A percentile compares a stretch with the other conserved stretches of the same genome.
Evolutionary conservation across 176 grass and related monocot species (phyloP).

Genomic region (Puya raimondii): DNA sequence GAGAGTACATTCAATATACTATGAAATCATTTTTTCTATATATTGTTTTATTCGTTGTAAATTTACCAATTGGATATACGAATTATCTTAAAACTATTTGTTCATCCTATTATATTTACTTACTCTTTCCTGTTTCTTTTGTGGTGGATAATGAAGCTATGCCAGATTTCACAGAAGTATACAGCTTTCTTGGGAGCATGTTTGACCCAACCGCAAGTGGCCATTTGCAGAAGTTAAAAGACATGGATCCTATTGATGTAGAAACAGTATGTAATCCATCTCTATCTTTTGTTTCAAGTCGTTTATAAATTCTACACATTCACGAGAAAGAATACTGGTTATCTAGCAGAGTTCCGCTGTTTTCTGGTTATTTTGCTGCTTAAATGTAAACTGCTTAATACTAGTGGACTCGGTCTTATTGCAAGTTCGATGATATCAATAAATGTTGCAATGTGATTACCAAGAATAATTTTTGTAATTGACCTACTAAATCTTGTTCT

Average conservation of each 20-base stretch:
- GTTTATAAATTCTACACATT: no score
- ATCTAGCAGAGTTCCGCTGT: no score
- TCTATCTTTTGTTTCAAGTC: not conserved
- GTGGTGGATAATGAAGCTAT: constrained; percentile 31
- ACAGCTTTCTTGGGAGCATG: constrained; percentile 82
- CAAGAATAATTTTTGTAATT: no score
- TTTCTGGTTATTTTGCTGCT: no score
- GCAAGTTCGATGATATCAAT: no score
- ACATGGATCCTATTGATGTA: constrained; percentile 86
- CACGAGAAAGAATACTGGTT: no score
- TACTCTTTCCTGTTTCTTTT: constrained; percentile 17
- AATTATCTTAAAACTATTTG: constrained; percentile 3
- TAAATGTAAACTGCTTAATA: no score
- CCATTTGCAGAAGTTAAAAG: constrained; percentile 60
- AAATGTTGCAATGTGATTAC: no score
- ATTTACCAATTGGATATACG: not conserved
- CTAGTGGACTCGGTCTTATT: no score
- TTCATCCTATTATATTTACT: constrained; percentile 23
- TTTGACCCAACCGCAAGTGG: constrained; percentile 77
- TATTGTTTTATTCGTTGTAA: not conserved
- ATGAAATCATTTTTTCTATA: not conserved
- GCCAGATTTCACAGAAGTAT: constrained; percentile 74
- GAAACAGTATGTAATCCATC: constrained; percentile 60
- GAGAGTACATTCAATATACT: no score
- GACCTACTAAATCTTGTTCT: no score